These are phyloP conservation scores for Fusarium annulatum DNA, from an alignment of 2,329 filamentous ascomycete genomes.

Conservation along the genomic window DNA sequence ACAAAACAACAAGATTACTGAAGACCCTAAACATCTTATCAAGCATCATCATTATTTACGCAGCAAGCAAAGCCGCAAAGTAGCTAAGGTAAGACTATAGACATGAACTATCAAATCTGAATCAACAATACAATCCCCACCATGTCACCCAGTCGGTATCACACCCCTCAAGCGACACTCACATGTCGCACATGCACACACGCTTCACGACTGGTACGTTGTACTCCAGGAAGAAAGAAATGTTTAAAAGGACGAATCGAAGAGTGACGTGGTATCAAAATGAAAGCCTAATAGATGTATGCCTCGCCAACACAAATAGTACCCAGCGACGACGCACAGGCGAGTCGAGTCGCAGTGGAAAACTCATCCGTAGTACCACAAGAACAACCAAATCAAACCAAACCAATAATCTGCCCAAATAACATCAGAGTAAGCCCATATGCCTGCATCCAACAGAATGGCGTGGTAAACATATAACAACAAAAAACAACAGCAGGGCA, in stretches of 20 bases:
- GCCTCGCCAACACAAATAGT: conserved; percentile 39
- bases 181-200: neutral
- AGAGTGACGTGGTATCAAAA: conserved; percentile 47
- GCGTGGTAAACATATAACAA: conserved; percentile 22
- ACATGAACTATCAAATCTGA: neutral
- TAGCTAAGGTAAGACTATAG: neutral
- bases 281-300: conserved; percentile 44
- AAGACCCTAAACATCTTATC: neutral
- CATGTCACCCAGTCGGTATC: neutral
- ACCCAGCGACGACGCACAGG: conserved; percentile 37
- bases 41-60: conserved; percentile 24
- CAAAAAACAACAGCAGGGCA: conserved; percentile 28
- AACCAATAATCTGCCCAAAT: conserved; percentile 38
- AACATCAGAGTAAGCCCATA: conserved; percentile 16
- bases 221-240: conserved; percentile 11
- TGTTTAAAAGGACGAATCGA: conserved; percentile 36
- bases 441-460: conserved; percentile 36
- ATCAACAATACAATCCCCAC: neutral
- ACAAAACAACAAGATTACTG: neutral
- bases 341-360: conserved; percentile 33
- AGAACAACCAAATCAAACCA: neutral
- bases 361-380: conserved; percentile 29
- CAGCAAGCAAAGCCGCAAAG: conserved; percentile 14
- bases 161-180: neutral
- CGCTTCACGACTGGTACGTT: conserved; percentile 5